Evolutionary conservation across 257 asterid genomes (phyloP).

Genomic region (Solanum paucissectum): DNA sequence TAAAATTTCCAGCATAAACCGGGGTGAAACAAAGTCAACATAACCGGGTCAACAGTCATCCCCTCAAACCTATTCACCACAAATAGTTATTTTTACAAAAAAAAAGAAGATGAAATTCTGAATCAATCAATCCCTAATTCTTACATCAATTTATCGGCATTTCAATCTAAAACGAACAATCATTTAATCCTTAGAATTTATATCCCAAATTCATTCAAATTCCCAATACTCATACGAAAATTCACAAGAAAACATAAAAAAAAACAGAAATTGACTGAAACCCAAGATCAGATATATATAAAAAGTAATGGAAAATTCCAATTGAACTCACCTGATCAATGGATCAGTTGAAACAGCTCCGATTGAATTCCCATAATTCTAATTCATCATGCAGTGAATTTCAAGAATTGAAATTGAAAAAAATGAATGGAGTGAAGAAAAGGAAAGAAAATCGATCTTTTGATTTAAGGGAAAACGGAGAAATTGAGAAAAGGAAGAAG

Average conservation of each 20-base stretch:
- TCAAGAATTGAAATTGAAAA: background rate
- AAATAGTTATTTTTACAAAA: background rate
- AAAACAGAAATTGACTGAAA: background rate
- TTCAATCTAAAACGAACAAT: background rate
- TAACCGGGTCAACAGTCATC: constrained; percentile 3
- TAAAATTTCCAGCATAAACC: background rate
- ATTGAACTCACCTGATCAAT: constrained; percentile 1
- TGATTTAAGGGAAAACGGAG: background rate
- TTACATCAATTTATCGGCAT: background rate
- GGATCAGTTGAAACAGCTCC: background rate
- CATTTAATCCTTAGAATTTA: background rate
- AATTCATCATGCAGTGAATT: background rate
- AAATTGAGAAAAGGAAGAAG: background rate
- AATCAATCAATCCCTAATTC: background rate
- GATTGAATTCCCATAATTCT: background rate
- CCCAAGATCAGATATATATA: background rate
- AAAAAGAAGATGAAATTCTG: background rate
- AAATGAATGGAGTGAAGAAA: background rate
- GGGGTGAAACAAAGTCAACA: background rate
- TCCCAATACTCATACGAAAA: background rate
- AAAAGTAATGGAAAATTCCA: background rate
- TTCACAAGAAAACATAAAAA: background rate
- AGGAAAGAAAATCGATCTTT: background rate
- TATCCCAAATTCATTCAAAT: background rate
- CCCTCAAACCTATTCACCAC: background rate